Conservation (phyloP, 495 filamentous ascomycete species). For the Tuber melanosporum region DNA sequence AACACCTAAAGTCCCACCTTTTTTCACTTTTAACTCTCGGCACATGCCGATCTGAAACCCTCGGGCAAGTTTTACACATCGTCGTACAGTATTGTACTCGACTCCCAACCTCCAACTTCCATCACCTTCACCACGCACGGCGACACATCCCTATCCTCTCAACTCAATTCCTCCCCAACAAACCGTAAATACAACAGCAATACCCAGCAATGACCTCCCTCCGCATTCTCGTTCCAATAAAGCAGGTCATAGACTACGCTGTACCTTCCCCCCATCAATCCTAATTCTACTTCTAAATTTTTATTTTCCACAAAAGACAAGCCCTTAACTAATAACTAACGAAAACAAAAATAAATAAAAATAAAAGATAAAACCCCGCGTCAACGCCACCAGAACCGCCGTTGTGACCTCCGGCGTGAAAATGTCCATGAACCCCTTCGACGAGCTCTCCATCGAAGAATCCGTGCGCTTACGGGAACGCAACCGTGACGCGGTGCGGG, state of each 20-base stretch:
- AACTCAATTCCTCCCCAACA: background rate
- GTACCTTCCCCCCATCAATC: conserved; percentile 50
- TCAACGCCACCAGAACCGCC: conserved; percentile 91
- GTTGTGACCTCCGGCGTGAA: conserved; percentile 89
- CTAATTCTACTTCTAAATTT: background rate
- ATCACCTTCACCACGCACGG: background rate
- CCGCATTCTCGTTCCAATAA: conserved; percentile 89
- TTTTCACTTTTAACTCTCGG: background rate
- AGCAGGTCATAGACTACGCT: conserved; percentile 98
- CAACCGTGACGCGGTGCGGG: conserved; percentile 58
- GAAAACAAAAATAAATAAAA: background rate
- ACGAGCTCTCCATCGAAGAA: conserved; percentile 96
- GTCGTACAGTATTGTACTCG: background rate
- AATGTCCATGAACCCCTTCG: conserved; percentile 97
- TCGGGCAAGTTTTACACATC: background rate
- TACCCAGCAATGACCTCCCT: conserved; percentile 64
- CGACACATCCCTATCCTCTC: background rate
- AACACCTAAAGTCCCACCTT: conserved; percentile 13
- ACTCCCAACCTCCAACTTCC: conserved; percentile 7
- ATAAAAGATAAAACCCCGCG: conserved; percentile 86
- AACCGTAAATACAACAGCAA: background rate
- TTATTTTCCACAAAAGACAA: background rate
- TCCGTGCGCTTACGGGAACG: conserved; percentile 86
- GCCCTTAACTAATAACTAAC: background rate
- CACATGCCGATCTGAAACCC: conserved; percentile 7